Base-by-base conservation (phyloP, 306 rosid genomes). In the Vicia sativa region DNA sequence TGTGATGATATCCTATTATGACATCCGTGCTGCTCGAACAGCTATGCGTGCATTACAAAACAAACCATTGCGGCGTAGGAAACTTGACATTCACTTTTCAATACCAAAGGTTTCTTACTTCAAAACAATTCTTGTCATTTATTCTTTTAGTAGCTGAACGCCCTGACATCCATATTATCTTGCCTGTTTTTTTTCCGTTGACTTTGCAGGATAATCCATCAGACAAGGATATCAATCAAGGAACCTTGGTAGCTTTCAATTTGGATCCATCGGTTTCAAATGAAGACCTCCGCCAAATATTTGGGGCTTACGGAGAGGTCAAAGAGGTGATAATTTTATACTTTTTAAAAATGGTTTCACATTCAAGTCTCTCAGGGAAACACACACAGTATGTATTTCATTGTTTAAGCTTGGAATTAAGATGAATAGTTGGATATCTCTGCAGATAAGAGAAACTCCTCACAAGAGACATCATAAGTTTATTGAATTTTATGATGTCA, bases 391-490 rank as follows among this genome's bases (percentile, higher is more conserved):
- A 21, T 42, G 7, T 28, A 11, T 8, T 49, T 39, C 25, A 11
- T 3, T 21, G 61, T 54, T 37, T 34, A 55, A 23, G 13, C 57
- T 26, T 34, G 11, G 38, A 41, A 52, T 63, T 56, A 72, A 57
- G 49, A 45, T 68, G 44, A 57, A 65, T 25, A 58, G 25, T 39
- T 68, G 58, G 48, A 54, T 16, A 13, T 75, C 12, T 69, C 23
- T 74, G 78, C 95, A 95, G 97, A 95, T 95, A 65, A 87, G 99
- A 85, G 99, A 95, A 86, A 95, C 99, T 53, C 99, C 99, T 46
- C 99, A 90, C 87, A 95, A 95, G 84, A 87, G 95, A 76, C 97
- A 95, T 81, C 99, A 95, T 79, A 95, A 95, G 74, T 95, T 95
- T 78, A 88, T 95, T 71, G 99, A 95, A 74, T 95, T 77, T 85